phyloP scores from a whole-genome alignment of 1,284 basidiomycete genomes.

The Trichosporon sp. region DNA sequence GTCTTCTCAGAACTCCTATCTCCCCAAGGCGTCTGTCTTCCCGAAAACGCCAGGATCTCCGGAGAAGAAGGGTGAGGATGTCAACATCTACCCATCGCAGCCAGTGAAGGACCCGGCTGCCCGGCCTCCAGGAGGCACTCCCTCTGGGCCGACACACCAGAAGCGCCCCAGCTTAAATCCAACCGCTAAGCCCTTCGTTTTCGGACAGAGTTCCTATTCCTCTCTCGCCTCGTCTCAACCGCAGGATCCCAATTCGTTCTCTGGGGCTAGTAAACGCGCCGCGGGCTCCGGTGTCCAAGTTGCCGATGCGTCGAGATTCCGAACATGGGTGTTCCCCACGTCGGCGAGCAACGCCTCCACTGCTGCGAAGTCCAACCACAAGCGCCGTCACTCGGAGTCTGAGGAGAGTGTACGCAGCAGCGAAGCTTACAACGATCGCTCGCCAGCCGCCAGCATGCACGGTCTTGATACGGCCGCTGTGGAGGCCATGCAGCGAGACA shows the following conservation, averaged over 20 bases:
- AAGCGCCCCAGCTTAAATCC: conserved; percentile 7
- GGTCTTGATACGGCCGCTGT: not conserved
- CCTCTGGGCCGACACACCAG: not conserved
- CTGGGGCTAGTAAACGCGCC: not conserved
- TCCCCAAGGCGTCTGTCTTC: not conserved
- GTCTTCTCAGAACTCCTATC: conserved; percentile 21
- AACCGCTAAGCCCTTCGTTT: conserved; percentile 8
- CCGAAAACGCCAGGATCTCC: conserved; percentile 8
- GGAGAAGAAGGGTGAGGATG: not conserved
- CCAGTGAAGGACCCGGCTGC: not conserved
- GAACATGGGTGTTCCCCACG: conserved; percentile 16
- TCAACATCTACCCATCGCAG: conserved; percentile 13
- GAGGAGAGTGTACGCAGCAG: not conserved
- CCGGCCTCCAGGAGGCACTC: not conserved
- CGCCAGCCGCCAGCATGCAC: not conserved
- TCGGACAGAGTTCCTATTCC: not conserved
- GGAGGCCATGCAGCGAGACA: not conserved
- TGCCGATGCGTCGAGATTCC: conserved; percentile 8
- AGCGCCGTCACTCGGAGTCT: conserved; percentile 4
- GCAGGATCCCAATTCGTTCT: not conserved
- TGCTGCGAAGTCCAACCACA: not conserved
- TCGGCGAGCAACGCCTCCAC: not conserved
- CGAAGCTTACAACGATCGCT: not conserved
- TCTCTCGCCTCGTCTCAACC: not conserved
- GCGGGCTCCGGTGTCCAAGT: not conserved